These are phyloP conservation scores for Wickerhamiella cacticola DNA, from an alignment of 805 yeast genomes.

Conservation along the genomic window DNA sequence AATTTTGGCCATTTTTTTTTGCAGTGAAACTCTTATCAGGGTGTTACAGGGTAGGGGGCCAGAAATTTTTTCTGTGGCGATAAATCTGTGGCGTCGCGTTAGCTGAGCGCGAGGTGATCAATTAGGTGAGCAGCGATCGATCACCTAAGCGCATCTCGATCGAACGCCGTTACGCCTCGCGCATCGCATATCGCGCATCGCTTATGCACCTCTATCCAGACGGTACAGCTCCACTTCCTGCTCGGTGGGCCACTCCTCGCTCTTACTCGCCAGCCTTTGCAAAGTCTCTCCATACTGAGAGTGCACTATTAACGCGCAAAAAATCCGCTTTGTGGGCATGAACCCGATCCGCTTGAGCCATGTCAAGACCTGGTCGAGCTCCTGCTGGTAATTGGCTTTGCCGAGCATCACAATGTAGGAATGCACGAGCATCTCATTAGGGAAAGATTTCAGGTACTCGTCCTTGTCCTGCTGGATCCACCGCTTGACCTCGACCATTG, in stretches of 20 bases:
- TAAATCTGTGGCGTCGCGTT: too few relatives aligned
- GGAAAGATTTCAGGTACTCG: constrained; percentile 31
- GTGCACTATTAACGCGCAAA: constrained; percentile 32
- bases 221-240: constrained; percentile 22
- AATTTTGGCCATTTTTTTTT: constrained; percentile 14
- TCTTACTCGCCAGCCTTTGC: constrained; percentile 21
- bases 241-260: constrained; percentile 26
- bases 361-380: constrained; percentile 39
- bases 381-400: constrained; percentile 37
- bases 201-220: background rate
- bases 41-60: too few relatives aligned
- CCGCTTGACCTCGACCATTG: constrained; percentile 43
- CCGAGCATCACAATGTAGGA: constrained; percentile 42
- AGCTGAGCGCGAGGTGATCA: too few relatives aligned
- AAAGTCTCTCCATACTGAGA: constrained; percentile 26
- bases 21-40: background rate
- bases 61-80: background rate
- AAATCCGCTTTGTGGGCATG: constrained; percentile 33
- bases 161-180: too few relatives aligned
- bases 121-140: too few relatives aligned
- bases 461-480: constrained; percentile 26
- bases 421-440: constrained; percentile 39
- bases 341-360: constrained; percentile 43
- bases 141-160: too few relatives aligned
- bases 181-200: too few relatives aligned